Conservation (phyloP, 208 protist species). For the Crithidia fasciculata region DNA sequence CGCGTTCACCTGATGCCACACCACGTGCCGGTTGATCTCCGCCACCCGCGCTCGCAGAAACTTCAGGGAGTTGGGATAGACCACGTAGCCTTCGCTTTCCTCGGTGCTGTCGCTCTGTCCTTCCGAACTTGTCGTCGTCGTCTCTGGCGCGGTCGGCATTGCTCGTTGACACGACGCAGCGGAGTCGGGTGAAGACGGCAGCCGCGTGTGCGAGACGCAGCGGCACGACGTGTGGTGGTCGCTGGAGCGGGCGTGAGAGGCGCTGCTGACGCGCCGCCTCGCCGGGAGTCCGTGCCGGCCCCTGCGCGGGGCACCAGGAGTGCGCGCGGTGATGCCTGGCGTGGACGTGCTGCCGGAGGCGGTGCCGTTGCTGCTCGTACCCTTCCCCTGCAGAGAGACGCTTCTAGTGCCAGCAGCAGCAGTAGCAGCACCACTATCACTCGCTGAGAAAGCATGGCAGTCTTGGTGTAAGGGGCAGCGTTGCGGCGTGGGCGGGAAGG, state of each 20-base stretch:
- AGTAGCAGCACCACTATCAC: too few species aligned
- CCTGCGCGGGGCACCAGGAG: background rate
- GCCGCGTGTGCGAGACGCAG: constrained; percentile 23
- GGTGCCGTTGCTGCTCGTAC: background rate
- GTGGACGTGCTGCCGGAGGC: background rate
- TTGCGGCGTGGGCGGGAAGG: background rate
- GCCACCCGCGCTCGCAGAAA: constrained; percentile 37
- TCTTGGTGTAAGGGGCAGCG: background rate
- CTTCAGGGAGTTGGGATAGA: constrained; percentile 31
- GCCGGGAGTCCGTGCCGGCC: background rate
- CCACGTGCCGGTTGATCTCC: constrained; percentile 57
- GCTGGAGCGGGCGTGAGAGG: background rate
- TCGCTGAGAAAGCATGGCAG: background rate
- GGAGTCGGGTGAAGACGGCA: constrained; percentile 4
- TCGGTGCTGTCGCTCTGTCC: background rate
- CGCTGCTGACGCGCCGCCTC: background rate
- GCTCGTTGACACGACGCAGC: background rate
- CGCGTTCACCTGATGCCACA: constrained; percentile 51
- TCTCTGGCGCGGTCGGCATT: background rate
- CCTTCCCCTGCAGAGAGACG: background rate
- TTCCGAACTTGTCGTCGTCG: background rate
- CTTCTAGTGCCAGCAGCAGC: too few species aligned
- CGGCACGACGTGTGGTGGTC: background rate
- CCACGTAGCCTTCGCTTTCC: constrained; percentile 23
- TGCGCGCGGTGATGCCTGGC: constrained; percentile 17